Evolutionary conservation across 441 rosid species (phyloP).

Genomic region (Erodium moschatum): DNA sequence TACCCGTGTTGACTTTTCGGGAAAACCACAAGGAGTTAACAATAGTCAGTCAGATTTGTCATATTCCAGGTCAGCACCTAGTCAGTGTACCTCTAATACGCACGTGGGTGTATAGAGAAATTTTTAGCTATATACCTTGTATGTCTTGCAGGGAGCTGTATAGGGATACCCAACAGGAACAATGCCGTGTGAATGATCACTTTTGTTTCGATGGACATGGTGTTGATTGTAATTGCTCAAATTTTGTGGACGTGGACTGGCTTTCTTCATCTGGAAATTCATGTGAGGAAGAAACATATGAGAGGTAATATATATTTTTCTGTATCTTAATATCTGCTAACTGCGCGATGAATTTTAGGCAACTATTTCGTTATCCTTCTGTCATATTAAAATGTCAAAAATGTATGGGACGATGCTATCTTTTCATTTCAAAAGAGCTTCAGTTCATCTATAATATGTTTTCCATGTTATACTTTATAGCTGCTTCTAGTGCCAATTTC

Average conservation of each 20-base stretch:
- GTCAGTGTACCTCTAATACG: background rate
- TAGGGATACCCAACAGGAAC: slow-evolving; percentile 26
- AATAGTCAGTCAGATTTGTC: slow-evolving; percentile 19
- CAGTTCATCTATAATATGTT: background rate
- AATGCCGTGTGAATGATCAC: slow-evolving; percentile 39
- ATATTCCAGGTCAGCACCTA: slow-evolving; percentile 41
- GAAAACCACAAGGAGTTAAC: too few species aligned
- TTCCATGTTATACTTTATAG: background rate
- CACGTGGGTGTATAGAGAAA: background rate
- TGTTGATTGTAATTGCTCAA: slow-evolving; percentile 57
- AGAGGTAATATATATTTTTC: slow-evolving; percentile 41
- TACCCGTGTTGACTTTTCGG: slow-evolving; percentile 26
- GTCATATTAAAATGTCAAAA: background rate
- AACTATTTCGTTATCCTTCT: background rate
- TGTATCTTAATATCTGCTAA: background rate
- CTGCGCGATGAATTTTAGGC: background rate
- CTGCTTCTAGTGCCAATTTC: too few species aligned
- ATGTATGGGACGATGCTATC: background rate
- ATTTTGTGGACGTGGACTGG: slow-evolving; percentile 76
- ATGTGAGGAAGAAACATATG: slow-evolving; percentile 68
- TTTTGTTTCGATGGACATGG: slow-evolving; percentile 49
- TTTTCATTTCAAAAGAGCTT: background rate
- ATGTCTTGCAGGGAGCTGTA: slow-evolving; percentile 19
- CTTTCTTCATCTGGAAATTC: slow-evolving; percentile 92
- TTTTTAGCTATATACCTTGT: slow-evolving; percentile 40